Base-by-base conservation (phyloP, 2,329 filamentous ascomycete species). In the Penicillium sp. region DNA sequence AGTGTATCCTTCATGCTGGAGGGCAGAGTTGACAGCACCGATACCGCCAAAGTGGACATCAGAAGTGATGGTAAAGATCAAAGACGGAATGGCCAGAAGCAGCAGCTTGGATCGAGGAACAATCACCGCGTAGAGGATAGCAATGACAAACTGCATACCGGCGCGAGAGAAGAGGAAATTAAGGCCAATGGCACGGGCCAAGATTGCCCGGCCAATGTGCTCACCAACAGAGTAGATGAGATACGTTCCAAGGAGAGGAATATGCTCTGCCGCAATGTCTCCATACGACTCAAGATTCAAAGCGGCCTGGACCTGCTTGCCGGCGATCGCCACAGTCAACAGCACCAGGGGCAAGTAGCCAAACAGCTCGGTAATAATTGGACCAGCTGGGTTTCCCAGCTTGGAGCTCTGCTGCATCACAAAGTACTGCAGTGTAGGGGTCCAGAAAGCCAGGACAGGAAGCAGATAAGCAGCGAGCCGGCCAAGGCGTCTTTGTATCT, bases 41-140 rank as follows among this genome's bases (percentile, higher is more conserved):
- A 86, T 85, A 0, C 86, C 85, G 61, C 79, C 82, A 49, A 89
- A 77, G 69, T 96, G 92, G 0, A 87, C 82, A 71, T 97, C 97
- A 51, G 86, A 80, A 33, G 87, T 77, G 27, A 85, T 77, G 0
- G 88, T 87, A 68, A 79, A 76, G 11, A 76, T 70, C 37, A 96
- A 68, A 0, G 89, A 89, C 2, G 92, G 91, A 33, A 92, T 69
- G 1, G 85, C 83, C 42, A 88, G 79, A 0, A 89, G 64, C 2
- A 93, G 73, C 49, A 89, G 75, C 62, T 84, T 87, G 0, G 88
- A 92, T 0, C 89, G 89, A 45, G 46, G 46, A 2, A 87, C 81
- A 49, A 90, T 73, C 6, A 85, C 72, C 7, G 86, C 80, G 68
- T 90, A 95, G 2, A 83, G 69, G 0, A 79, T 80, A 5, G 85